Evolutionary conservation across 495 filamentous ascomycete species (phyloP), one percentile per base, ranked within the genome.

Genomic region (Penicillium salamii): DNA sequence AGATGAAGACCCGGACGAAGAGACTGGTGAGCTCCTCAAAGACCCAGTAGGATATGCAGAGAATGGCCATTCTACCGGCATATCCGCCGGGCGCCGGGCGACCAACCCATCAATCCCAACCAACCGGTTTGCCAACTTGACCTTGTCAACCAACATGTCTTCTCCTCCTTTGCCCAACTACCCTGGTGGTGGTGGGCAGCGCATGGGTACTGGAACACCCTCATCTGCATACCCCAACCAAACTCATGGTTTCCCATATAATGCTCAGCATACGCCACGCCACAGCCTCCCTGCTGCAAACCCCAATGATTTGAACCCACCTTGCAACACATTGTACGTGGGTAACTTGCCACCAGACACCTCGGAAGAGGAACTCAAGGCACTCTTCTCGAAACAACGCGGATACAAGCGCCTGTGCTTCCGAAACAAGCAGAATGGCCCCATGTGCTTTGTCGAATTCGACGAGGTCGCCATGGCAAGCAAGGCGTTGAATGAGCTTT

Each of bases 391-490:
- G 35, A 93, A 92, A 66, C 89, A 95, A 57, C 88, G 91, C 28
- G 93, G 93, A 13, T 98, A 97, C 68, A 98, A 95, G 72, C 79
- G 93, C 31, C 84, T 98, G 4, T 97, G 91, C 60, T 96, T 96
- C 73, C 82, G 95, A n/a, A 96, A 92, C 42, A 98, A 98, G 70
- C 88, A 91, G 54, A 96, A 97, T 59, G 95, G 95, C 0, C 93
- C 95, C 11, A 97, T 97, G 95, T 97, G 93, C 61, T 97, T 97
- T 59, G 93, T 98, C 33, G 95, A 98, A 66, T 98, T 97, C 62
- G 93, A 97, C 57, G 91, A 98, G 62, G 82, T 96, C 34, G 86
- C 87, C 18, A 93, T 90, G 62, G 93, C 93, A 7, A 97, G 93
- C 47, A 95, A 95, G 63, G 87, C 92, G 0, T 77, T 97, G 7